A percentile compares a stretch with the other conserved stretches of the same genome.
These are phyloP conservation scores for Ustilaginoidea virens DNA, from an alignment of 2,329 filamentous ascomycete species.

Conservation along the genomic window DNA sequence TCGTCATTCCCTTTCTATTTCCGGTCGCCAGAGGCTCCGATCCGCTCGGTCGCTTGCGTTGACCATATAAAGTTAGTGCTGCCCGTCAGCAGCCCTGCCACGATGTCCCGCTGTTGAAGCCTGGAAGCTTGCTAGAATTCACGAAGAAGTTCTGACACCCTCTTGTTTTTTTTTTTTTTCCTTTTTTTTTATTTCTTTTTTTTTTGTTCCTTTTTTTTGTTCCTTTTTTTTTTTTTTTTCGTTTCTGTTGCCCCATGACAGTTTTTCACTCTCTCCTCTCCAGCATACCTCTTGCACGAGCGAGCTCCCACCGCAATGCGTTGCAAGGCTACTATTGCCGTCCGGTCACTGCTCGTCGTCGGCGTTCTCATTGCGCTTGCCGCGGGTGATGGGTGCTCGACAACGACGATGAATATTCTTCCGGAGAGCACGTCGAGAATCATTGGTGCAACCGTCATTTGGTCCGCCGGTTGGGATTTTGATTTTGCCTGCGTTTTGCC, in stretches of 20 bases:
- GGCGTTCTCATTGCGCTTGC: background rate
- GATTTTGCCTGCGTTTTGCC: background rate
- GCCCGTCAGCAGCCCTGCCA: no score
- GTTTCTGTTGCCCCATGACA: no score
- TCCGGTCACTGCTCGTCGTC: constrained; percentile 2
- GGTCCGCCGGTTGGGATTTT: background rate
- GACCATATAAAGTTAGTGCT: no score
- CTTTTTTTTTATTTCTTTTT: background rate
- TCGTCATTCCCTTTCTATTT: no score
- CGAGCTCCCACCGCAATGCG: constrained; percentile 1
- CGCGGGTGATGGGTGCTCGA: background rate
- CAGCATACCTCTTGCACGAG: no score
- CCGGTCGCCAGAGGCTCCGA: no score
- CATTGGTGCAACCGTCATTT: background rate
- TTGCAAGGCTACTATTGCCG: background rate
- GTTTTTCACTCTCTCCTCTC: no score
- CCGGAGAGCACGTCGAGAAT: constrained; percentile 2
- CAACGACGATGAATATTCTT: constrained; percentile 1
- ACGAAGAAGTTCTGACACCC: background rate
- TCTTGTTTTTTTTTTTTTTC: background rate
- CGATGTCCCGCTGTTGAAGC: background rate
- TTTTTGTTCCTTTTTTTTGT: background rate
- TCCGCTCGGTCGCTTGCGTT: no score
- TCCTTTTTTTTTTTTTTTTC: no score
- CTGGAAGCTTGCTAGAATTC: background rate